These are phyloP conservation scores for Chionographis japonica DNA, from an alignment of 106 monocot species.

Conservation along the genomic window DNA sequence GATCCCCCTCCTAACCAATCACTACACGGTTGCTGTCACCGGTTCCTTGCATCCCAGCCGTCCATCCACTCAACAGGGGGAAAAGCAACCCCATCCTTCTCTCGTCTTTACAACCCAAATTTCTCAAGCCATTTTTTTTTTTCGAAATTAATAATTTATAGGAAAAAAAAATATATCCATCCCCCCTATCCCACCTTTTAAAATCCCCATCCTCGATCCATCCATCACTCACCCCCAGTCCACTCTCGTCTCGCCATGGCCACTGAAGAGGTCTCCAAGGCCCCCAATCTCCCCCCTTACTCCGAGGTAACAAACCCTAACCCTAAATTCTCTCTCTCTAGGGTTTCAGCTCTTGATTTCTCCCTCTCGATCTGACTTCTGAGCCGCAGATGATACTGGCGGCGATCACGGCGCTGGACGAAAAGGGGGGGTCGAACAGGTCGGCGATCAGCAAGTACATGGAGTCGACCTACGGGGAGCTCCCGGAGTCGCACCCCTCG, in stretches of 20 bases:
- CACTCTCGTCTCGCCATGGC: slow-evolving; percentile 14
- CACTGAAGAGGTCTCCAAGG: slow-evolving; percentile 22
- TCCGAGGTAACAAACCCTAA: slow-evolving; percentile 21
- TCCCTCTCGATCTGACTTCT: neutral
- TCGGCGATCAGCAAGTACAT: slow-evolving; percentile 66
- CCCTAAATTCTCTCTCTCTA: neutral
- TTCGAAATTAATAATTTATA: neutral
- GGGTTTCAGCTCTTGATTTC: neutral
- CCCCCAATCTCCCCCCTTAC: slow-evolving; percentile 28
- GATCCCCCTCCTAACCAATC: neutral
- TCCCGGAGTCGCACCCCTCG: slow-evolving; percentile 34
- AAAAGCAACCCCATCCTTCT: neutral
- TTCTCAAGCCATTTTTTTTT: neutral
- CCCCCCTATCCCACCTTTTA: slow-evolving; percentile 1
- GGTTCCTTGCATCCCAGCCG: neutral
- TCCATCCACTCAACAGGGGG: neutral
- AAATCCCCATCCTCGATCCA: neutral
- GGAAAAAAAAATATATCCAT: no score
- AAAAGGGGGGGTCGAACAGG: slow-evolving; percentile 66
- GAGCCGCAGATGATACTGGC: slow-evolving; percentile 61
- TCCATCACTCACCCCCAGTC: neutral
- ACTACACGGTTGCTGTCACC: neutral
- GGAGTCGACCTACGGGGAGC: slow-evolving; percentile 48
- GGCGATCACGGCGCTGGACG: slow-evolving; percentile 53
- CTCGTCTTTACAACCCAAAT: neutral